Evolutionary conservation across 805 yeast species (phyloP), one percentile per base, ranked within the genome.

Genomic region (Hanseniaspora pseudoguilliermondii): DNA sequence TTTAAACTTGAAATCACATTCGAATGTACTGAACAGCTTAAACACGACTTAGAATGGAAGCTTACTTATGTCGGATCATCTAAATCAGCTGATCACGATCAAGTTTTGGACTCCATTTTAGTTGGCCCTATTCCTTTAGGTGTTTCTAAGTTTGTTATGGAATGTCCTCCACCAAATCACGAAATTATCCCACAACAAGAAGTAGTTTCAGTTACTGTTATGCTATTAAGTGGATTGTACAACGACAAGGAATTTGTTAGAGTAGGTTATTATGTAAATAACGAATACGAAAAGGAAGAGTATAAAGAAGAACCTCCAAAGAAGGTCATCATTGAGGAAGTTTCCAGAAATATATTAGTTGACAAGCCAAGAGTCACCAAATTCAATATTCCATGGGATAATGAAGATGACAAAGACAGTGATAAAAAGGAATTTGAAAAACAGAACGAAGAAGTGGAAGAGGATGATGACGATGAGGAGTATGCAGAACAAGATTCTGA

Each of bases 61-160:
- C 74, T 93, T 57, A 91, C 96, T 0, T 93, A 93, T 63, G 98
- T 93, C 42, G 98, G 99, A 1, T 86, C 96, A 5, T 90, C 97
- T 1, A 78, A 95, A 49, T 88, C 97, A 40, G 69, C 88, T 52
- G 97, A 93, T 60, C 97, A 93, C 63, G 99, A 93, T 68, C 99
- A 93, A 70, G 97, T 90, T 67, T 74, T 93, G 55, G 99, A 93
- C 66, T 89, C 97, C 1, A 82, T 93, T 40, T 72, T 93, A n/a
- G 99, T 93, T 3, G 99, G 99, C 0, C 99, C 99, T 0, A 95
- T 93, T 2, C 99, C 98, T 0, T 95, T 93, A 1, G 99, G 99
- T 0, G 82, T 91, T 42, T 93, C 93, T 66, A 89, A 91, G 69
- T 93, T 93, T 64, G 77, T 90, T 11, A 85, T 93, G 68, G 81